These are phyloP conservation scores for Candida sp. DNA, from an alignment of 1,139 yeast species.

Conservation along the genomic window DNA sequence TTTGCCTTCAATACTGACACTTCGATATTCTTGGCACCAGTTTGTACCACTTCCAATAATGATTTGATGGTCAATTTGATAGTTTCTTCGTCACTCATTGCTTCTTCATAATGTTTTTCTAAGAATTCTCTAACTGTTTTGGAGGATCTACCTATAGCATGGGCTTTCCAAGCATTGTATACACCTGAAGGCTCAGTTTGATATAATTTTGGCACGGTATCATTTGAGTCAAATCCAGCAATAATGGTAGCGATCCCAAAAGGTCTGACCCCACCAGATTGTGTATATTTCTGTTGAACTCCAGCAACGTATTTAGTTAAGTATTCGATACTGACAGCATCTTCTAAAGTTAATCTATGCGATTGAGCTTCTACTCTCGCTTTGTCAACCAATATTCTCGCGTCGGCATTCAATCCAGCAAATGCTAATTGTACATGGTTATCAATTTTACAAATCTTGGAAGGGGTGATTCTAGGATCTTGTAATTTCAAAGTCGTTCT, in stretches of 20 bases:
- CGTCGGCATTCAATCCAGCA: constrained; percentile 98
- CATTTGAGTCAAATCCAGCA: constrained; percentile 93
- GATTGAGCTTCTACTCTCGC: constrained; percentile 98
- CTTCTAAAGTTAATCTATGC: constrained; percentile 91
- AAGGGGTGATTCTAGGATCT: constrained; percentile 94
- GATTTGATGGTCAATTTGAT: constrained; percentile 82
- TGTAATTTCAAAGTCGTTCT: constrained; percentile 93
- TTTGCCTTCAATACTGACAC: constrained; percentile 82
- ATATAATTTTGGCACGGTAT: constrained; percentile 74
- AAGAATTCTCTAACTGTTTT: constrained; percentile 94
- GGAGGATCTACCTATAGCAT: constrained; percentile 93
- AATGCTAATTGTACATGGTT: constrained; percentile 89
- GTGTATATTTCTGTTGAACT: constrained; percentile 96
- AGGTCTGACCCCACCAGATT: constrained; percentile 95
- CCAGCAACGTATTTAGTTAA: constrained; percentile 95
- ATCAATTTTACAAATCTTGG: constrained; percentile 89
- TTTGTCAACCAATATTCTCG: constrained; percentile 89
- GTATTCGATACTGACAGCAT: constrained; percentile 89
- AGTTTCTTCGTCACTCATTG: constrained; percentile 65
- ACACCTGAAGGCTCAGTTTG: constrained; percentile 99
- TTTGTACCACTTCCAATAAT: constrained; percentile 92
- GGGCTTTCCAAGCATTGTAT: constrained; percentile 99
- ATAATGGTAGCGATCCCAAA: constrained; percentile 93
- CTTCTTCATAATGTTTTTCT: constrained; percentile 85
- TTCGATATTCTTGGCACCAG: constrained; percentile 96